Conservation (phyloP, 306 rosid genomes). For the Lablab purpureus region DNA sequence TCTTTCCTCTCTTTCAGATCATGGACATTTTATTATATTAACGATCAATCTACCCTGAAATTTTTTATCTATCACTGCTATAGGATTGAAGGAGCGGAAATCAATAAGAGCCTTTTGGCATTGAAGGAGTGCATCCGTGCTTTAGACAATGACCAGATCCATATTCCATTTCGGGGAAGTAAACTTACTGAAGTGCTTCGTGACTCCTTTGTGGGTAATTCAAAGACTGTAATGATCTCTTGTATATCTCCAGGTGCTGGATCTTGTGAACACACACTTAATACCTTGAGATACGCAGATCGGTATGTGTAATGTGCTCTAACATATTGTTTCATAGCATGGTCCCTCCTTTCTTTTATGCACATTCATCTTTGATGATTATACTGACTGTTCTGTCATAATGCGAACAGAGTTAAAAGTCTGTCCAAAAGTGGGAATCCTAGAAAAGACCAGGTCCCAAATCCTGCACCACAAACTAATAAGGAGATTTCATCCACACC, state of each 20-base stretch:
- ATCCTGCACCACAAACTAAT: slow-evolving; percentile 58
- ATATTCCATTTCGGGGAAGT: slow-evolving; percentile 98
- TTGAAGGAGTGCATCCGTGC: slow-evolving; percentile 99
- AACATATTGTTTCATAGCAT: slow-evolving; percentile 25
- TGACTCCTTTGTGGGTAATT: slow-evolving; percentile 97
- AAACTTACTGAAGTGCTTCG: slow-evolving; percentile 99
- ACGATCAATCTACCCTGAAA: slow-evolving; percentile 32
- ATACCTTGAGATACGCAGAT: slow-evolving; percentile 97
- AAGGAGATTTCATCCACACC: slow-evolving; percentile 71
- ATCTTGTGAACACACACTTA: slow-evolving; percentile 96
- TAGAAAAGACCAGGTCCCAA: slow-evolving; percentile 75
- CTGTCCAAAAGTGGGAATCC: slow-evolving; percentile 93
- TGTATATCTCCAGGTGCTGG: slow-evolving; percentile 99
- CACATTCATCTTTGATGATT: slow-evolving; percentile 20
- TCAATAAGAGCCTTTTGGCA: slow-evolving; percentile 97
- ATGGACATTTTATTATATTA: slow-evolving; percentile 10
- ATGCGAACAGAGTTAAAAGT: slow-evolving; percentile 86
- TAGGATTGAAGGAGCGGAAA: slow-evolving; percentile 99
- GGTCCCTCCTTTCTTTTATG: slow-evolving; percentile 11
- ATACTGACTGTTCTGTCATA: slow-evolving; percentile 44
- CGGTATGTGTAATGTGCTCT: slow-evolving; percentile 58
- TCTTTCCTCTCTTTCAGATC: slow-evolving; percentile 28
- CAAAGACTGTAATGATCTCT: slow-evolving; percentile 97
- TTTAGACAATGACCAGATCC: slow-evolving; percentile 96
- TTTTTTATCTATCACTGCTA: slow-evolving; percentile 22